Evolutionary conservation across 2,329 filamentous ascomycete genomes (phyloP).

Genomic region (Nigrospora sphaerica): DNA sequence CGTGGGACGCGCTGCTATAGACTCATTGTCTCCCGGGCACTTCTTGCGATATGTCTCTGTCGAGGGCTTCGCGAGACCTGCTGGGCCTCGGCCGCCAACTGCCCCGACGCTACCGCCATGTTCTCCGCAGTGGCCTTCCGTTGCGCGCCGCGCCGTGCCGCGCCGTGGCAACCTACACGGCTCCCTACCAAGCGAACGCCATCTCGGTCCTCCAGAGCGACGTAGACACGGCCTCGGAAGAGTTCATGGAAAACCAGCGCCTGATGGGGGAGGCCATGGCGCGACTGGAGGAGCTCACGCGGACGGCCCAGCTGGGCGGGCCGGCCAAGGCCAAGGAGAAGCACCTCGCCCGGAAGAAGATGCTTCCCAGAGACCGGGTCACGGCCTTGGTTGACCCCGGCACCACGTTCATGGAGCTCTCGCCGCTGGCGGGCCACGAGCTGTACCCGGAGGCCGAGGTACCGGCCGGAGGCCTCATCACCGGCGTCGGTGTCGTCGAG

Average conservation of each 20-base stretch:
- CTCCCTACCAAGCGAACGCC: slow-evolving; percentile 72
- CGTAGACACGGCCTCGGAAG: slow-evolving; percentile 69
- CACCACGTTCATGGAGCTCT: slow-evolving; percentile 88
- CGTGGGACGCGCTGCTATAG: slow-evolving; percentile 5
- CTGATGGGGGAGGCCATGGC: slow-evolving; percentile 70
- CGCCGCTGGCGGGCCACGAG: slow-evolving; percentile 78
- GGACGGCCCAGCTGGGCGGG: slow-evolving; percentile 68
- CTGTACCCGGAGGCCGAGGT: slow-evolving; percentile 84
- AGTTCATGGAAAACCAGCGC: slow-evolving; percentile 73
- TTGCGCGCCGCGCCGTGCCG: slow-evolving; percentile 11
- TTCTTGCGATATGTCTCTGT: slow-evolving; percentile 36
- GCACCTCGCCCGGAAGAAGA: slow-evolving; percentile 82
- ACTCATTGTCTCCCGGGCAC: slow-evolving; percentile 6
- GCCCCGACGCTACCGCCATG: slow-evolving; percentile 23
- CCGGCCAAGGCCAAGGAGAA: slow-evolving; percentile 78
- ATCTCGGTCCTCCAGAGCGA: slow-evolving; percentile 72
- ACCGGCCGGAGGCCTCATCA: slow-evolving; percentile 85
- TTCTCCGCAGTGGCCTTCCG: slow-evolving; percentile 19
- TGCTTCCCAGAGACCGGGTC: slow-evolving; percentile 86
- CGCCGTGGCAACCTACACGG: slow-evolving; percentile 67
- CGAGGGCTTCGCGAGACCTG: slow-evolving; percentile 37
- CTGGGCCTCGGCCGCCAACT: slow-evolving; percentile 36
- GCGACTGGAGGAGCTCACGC: slow-evolving; percentile 63
- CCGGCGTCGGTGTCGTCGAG: slow-evolving; percentile 82
- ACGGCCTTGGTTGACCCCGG: slow-evolving; percentile 83